Percentiles rank a stretch among this genome's conserved stretches.
Conservation (phyloP, 176 grass and related monocot genomes). For the Leersia perrieri region DNA sequence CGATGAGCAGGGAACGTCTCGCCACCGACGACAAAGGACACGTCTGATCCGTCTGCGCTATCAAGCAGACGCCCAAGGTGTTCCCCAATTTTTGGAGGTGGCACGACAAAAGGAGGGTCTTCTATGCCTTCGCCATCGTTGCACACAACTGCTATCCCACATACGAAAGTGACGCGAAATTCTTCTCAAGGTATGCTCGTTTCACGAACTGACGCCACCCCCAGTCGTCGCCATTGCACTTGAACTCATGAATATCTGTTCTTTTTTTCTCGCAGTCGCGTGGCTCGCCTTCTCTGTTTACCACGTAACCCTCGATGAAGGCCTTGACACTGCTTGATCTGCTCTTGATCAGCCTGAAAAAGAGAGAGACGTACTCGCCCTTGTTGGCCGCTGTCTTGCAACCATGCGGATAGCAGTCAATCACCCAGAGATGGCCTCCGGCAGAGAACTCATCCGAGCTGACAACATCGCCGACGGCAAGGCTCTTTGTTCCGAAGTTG, state of each 20-base stretch:
- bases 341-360: background rate
- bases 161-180: too few species aligned
- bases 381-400: background rate
- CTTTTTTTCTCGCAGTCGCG: too few species aligned
- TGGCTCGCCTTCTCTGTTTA: background rate
- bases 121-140: too few species aligned
- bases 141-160: too few species aligned
- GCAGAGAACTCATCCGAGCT: conserved; percentile 8
- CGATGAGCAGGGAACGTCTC: background rate
- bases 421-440: conserved; percentile 28
- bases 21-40: conserved; percentile 16
- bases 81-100: background rate
- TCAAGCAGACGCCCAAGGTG: conserved; percentile 30
- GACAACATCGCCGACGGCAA: background rate
- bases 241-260: too few species aligned
- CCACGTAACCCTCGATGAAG: conserved; percentile 11
- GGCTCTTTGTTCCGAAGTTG: too few species aligned
- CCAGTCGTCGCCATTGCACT: too few species aligned
- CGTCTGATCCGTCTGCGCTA: background rate
- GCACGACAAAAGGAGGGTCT: too few species aligned
- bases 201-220: too few species aligned
- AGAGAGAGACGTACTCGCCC: background rate
- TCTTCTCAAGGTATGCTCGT: too few species aligned
- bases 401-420: background rate
- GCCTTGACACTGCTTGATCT: background rate